Conservation (phyloP, 257 asterid species). For the Ehretia macrophylla region DNA sequence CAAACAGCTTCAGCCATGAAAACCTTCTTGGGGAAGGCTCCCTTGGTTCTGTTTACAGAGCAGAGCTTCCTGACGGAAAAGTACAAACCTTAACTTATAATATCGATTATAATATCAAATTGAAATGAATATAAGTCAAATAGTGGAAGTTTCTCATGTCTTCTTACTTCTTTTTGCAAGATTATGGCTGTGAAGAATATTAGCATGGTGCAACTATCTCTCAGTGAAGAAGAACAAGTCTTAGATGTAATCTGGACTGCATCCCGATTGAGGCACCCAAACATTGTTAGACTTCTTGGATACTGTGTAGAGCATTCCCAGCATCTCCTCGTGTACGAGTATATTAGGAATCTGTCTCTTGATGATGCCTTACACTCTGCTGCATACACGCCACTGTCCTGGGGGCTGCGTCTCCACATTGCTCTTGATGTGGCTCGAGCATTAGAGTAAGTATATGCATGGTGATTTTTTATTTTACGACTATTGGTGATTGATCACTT, state of each 20-base stretch:
- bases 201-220: slow-evolving; percentile 55
- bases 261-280: slow-evolving; percentile 80
- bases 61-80: slow-evolving; percentile 78
- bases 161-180: slow-evolving; percentile 28
- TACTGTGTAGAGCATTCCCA: slow-evolving; percentile 77
- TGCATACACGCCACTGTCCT: slow-evolving; percentile 51
- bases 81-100: slow-evolving; percentile 26
- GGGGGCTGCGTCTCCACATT: slow-evolving; percentile 64
- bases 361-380: slow-evolving; percentile 59
- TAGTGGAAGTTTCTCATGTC: slow-evolving; percentile 8
- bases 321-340: slow-evolving; percentile 71
- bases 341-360: slow-evolving; percentile 58
- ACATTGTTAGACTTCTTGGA: slow-evolving; percentile 71
- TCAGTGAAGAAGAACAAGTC: slow-evolving; percentile 75
- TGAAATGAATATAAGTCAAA: neutral
- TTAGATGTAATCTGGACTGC: slow-evolving; percentile 57
- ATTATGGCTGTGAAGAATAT: slow-evolving; percentile 77
- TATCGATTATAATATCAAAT: neutral
- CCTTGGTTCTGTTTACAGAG: slow-evolving; percentile 83
- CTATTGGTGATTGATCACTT: neutral
- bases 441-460: slow-evolving; percentile 46
- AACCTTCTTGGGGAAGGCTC: slow-evolving; percentile 83
- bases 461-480: neutral
- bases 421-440: slow-evolving; percentile 79
- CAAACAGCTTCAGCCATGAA: slow-evolving; percentile 64